Percentiles rank a stretch among this genome's conserved stretches.
Evolutionary conservation across 805 yeast species (phyloP).

Genomic region (Wickerhamiella siamensis): DNA sequence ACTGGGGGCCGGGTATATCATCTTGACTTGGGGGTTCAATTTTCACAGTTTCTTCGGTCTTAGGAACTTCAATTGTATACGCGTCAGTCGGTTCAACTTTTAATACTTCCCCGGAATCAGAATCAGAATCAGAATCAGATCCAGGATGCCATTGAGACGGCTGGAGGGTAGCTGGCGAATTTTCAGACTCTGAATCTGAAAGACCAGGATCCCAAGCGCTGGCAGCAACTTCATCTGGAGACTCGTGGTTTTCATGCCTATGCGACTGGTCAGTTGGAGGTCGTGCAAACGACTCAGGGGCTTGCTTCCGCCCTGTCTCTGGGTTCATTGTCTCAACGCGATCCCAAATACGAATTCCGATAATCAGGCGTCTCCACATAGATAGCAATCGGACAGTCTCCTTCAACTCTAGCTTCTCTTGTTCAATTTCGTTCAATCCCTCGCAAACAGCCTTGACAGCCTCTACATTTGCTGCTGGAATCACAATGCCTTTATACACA

Average conservation of each 20-base stretch:
- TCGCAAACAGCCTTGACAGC: constrained; percentile 41
- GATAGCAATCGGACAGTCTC: constrained; percentile 30
- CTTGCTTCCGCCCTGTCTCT: too few relatives aligned
- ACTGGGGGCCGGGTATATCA: too few relatives aligned
- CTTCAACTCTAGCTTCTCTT: constrained; percentile 28
- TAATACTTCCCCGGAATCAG: constrained; percentile 23
- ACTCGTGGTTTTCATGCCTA: neutral
- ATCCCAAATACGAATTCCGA: constrained; percentile 21
- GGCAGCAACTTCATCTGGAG: neutral
- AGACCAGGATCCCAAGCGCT: neutral
- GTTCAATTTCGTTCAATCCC: constrained; percentile 35
- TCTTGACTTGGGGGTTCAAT: neutral
- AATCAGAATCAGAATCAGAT: constrained; percentile 24
- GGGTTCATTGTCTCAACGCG: constrained; percentile 19
- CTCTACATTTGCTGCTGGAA: constrained; percentile 45
- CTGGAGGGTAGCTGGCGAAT: too few relatives aligned
- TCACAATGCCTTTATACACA: constrained; percentile 58
- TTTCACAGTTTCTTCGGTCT: neutral
- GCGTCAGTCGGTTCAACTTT: neutral
- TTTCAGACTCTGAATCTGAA: neutral
- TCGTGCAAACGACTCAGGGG: too few relatives aligned
- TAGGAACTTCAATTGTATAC: neutral
- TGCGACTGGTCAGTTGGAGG: neutral
- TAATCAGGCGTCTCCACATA: constrained; percentile 25
- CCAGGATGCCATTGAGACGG: neutral